A percentile compares a stretch with the other conserved stretches of the same genome.
These are phyloP conservation scores for Lachnellula suecica DNA, from an alignment of 2,329 filamentous ascomycete species.

Conservation along the genomic window DNA sequence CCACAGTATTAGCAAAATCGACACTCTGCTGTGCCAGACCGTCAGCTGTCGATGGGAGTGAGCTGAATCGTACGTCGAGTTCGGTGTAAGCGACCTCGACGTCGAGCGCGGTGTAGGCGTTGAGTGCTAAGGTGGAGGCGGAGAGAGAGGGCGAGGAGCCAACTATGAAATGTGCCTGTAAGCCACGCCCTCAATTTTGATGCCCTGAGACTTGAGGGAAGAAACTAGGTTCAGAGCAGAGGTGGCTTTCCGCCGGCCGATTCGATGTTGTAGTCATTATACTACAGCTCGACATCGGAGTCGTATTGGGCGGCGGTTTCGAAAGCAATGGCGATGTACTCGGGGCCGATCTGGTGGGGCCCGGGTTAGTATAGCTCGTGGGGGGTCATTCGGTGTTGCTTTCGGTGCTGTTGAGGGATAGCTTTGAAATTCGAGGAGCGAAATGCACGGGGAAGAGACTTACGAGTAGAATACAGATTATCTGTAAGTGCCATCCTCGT, in stretches of 20 bases:
- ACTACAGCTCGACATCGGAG: slow-evolving; percentile 28
- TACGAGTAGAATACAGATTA: slow-evolving; percentile 49
- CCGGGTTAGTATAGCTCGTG: not conserved
- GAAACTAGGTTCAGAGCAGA: slow-evolving; percentile 44
- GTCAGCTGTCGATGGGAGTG: slow-evolving; percentile 43
- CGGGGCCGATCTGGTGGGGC: slow-evolving; percentile 44
- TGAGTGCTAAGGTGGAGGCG: slow-evolving; percentile 44
- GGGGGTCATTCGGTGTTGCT: not conserved
- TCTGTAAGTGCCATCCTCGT: slow-evolving; percentile 56
- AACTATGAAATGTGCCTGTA: slow-evolving; percentile 62
- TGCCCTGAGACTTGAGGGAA: slow-evolving; percentile 46
- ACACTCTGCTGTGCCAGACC: slow-evolving; percentile 45
- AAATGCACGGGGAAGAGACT: slow-evolving; percentile 34
- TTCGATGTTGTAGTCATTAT: slow-evolving; percentile 53
- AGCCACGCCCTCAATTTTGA: slow-evolving; percentile 62
- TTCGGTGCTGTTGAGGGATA: not conserved
- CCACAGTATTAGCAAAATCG: slow-evolving; percentile 41
- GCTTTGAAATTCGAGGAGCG: not conserved
- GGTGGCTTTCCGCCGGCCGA: slow-evolving; percentile 46
- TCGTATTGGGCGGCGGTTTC: slow-evolving; percentile 27
- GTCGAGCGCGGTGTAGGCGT: slow-evolving; percentile 49
- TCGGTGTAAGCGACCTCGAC: slow-evolving; percentile 63
- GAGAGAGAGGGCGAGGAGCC: slow-evolving; percentile 48
- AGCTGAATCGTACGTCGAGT: slow-evolving; percentile 54
- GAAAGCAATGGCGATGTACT: slow-evolving; percentile 41